phyloP scores from a whole-genome alignment of 768 basidiomycete genomes.

The Sarcodon aspratus region DNA sequence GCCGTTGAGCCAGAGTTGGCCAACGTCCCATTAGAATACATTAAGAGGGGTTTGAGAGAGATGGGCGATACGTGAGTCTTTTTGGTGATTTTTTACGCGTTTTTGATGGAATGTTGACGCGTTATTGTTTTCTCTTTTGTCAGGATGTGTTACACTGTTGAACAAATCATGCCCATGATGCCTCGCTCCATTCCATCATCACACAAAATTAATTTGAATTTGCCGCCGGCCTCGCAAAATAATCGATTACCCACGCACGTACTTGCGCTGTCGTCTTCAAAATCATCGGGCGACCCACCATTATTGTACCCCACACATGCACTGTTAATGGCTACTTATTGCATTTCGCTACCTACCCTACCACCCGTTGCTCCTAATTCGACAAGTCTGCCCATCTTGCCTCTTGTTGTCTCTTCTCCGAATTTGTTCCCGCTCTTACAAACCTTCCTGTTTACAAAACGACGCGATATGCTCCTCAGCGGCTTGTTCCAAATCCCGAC shows the following conservation, averaged over 20 bases:
- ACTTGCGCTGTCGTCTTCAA: slow-evolving; percentile 27
- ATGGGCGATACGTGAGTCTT: slow-evolving; percentile 28
- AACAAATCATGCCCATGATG: background rate
- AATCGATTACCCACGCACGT: slow-evolving; percentile 12
- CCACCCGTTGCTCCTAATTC: slow-evolving; percentile 24
- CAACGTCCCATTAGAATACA: slow-evolving; percentile 55
- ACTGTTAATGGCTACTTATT: slow-evolving; percentile 58
- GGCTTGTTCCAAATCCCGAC: slow-evolving; percentile 25
- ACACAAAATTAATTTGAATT: background rate
- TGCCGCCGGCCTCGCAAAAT: background rate
- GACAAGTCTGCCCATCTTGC: slow-evolving; percentile 43
- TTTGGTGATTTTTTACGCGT: background rate
- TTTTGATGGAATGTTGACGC: too few relatives aligned
- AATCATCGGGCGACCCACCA: slow-evolving; percentile 8
- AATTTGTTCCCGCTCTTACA: slow-evolving; percentile 47
- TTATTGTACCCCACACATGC: slow-evolving; percentile 51
- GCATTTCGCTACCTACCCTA: slow-evolving; percentile 49
- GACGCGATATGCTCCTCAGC: slow-evolving; percentile 35
- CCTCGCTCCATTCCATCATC: background rate
- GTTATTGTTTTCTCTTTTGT: background rate
- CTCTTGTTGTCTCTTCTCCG: slow-evolving; percentile 52
- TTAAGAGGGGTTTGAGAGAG: slow-evolving; percentile 36
- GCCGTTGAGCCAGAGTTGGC: slow-evolving; percentile 43
- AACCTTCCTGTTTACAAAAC: slow-evolving; percentile 58
- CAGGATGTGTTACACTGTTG: background rate